A percentile compares a stretch with the other conserved stretches of the same genome.
Evolutionary conservation across 345 rosid species (phyloP).

Genomic region (Garcia nutans): DNA sequence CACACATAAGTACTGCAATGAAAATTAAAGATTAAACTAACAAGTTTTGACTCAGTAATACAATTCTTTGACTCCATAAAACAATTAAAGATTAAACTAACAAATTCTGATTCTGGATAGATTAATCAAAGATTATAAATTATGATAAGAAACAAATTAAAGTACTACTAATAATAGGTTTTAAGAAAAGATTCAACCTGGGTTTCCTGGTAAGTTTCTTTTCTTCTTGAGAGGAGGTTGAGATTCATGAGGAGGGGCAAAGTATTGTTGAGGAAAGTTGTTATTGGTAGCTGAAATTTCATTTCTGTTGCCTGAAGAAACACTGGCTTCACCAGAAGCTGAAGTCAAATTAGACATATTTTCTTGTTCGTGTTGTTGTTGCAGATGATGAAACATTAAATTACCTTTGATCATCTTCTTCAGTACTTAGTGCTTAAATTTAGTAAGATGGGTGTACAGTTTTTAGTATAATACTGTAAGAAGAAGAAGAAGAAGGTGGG

Average conservation of each 20-base stretch:
- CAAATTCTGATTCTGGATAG: no score
- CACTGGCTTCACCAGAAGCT: constrained; percentile 72
- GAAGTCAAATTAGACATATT: constrained; percentile 93
- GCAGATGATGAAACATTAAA: constrained; percentile 46
- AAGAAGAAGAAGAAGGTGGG: background rate
- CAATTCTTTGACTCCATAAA: no score
- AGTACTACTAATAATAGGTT: background rate
- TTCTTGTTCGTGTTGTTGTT: constrained; percentile 50
- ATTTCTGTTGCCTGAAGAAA: constrained; percentile 65
- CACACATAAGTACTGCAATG: background rate
- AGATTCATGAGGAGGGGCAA: constrained; percentile 40
- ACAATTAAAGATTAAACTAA: no score
- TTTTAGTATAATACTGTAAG: background rate
- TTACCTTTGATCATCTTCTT: constrained; percentile 42
- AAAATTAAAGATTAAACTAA: no score
- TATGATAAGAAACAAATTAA: background rate
- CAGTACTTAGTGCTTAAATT: constrained; percentile 7
- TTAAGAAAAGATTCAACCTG: constrained; percentile 46
- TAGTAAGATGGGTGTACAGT: background rate
- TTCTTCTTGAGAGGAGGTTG: constrained; percentile 56
- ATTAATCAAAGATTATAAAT: background rate
- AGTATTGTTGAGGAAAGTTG: constrained; percentile 34
- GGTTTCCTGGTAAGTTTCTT: constrained; percentile 89
- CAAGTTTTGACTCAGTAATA: no score
- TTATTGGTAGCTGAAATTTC: constrained; percentile 37